Evolutionary conservation across 106 monocot genomes (phyloP), one percentile per base, ranked within the genome.

Genomic region (Dactylorhiza incarnata): DNA sequence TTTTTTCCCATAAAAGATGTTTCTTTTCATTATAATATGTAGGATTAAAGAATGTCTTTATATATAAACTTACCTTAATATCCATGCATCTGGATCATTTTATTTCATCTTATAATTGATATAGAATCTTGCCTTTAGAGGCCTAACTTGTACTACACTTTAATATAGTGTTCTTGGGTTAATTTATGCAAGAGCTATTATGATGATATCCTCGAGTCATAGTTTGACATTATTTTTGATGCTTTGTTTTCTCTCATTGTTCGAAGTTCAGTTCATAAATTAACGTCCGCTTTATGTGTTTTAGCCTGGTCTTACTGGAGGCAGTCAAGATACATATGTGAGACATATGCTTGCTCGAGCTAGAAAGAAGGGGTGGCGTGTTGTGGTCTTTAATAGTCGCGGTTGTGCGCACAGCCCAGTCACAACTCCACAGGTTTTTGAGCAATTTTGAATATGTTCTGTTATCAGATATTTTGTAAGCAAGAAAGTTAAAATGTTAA

Each of bases 231-330:
- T 59, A 2, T 59, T 59, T 22, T 58, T 58, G 58, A 58, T 19
- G 58, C 58, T 58, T 12, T 58, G 58, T 6, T 59, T 59, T 10
- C 22, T 59, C 58, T 20, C 58, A 59, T 19, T 59, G 4, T 58
- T 20, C 22, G 22, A 59, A 22, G 20, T 59, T 59, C 1, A 22
- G 22, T 20, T 59, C 58, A 59, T 7, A 59, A 15, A 16, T 5
- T 54, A 54, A 17, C 52, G 14, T 9, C 78, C 11, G 37, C 15
- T 51, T 45, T 74, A 59, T 59, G 48, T 45, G 72, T 68, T 83
- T 76, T 89, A 93, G 96, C 96, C 96, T 56, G 96, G 96, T 46
- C 90, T 96, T 55, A 96, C 93, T 25, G 96, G 93, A 68, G 96
- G 93, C 17, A 96, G 96, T 78, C 87, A 75, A 69, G 93, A 93